These are phyloP conservation scores for Camelina hispida DNA, from an alignment of 345 rosid genomes.

Conservation along the genomic window DNA sequence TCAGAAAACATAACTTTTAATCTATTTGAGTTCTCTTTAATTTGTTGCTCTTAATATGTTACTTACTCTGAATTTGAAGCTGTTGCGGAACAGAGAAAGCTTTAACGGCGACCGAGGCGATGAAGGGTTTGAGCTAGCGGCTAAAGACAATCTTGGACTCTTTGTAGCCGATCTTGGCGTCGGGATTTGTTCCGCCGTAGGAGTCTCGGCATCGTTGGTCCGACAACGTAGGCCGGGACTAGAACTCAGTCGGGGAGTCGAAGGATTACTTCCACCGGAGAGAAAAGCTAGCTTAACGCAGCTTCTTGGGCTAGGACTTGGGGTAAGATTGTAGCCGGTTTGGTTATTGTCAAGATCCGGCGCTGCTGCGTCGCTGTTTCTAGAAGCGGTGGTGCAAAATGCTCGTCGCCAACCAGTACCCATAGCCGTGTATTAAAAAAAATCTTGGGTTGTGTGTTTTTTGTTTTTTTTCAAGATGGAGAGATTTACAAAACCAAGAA, in stretches of 20 bases:
- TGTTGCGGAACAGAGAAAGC: slow-evolving; percentile 76
- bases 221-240: slow-evolving; percentile 62
- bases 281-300: slow-evolving; percentile 64
- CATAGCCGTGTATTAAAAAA: slow-evolving; percentile 44
- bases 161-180: slow-evolving; percentile 45
- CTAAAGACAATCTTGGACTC: slow-evolving; percentile 35
- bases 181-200: slow-evolving; percentile 41
- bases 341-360: slow-evolving; percentile 47
- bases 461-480: background rate
- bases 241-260: slow-evolving; percentile 60
- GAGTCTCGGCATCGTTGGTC: slow-evolving; percentile 35
- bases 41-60: background rate
- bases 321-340: slow-evolving; percentile 25
- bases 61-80: slow-evolving; percentile 82
- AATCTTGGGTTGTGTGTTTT: background rate
- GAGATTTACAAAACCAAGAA: background rate
- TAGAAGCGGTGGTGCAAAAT: slow-evolving; percentile 78
- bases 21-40: background rate
- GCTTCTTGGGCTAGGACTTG: slow-evolving; percentile 59
- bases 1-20: background rate
- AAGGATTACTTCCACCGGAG: slow-evolving; percentile 65
- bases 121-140: slow-evolving; percentile 56
- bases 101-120: slow-evolving; percentile 82
- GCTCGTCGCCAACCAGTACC: slow-evolving; percentile 98
- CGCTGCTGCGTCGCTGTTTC: slow-evolving; percentile 54